Evolutionary conservation across 2,329 filamentous ascomycete species (phyloP), one percentile per base, ranked within the genome.

Genomic region (Trichoderma arundinaceum): DNA sequence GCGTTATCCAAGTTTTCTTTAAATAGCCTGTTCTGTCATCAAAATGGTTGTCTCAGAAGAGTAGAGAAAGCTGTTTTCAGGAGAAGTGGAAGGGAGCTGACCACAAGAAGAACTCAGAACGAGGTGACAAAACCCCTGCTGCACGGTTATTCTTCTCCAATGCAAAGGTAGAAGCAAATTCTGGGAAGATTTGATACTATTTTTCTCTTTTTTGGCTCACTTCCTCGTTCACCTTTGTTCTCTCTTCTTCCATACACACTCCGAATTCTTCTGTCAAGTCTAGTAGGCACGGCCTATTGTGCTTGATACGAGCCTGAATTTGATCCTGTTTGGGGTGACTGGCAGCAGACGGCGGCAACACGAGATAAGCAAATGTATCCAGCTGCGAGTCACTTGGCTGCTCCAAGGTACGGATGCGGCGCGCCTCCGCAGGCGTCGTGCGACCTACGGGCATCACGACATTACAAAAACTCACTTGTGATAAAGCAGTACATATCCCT

Each of bases 361-460:
- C 67, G 2, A 70, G 62, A 4, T 63, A 62, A 3, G 73, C 3
- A 6, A 53, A 13, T 1, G 64, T 69, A 22, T 62, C 35, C 12
- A 66, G 67, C 17, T 64, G 48, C n/a, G 7, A 66, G 15, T 69
- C 72, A 46, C 73, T 69, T 22, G 66, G 72, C 53, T 74, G 68
- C 39, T 53, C 65, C 7, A 72, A 43, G 1, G 41, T 51, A 35
- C 71, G 64, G 54, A 51, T 67, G 41, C 64, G 66, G 49, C 67
- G 67, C 32, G 67, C 66, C 46, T 54, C 67, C 43, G 70, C 68
- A 4, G 58, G 35, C 19, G 65, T 66, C 66, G 67, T 69, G 9
- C n/a, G n/a, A 51, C 12, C 13, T n/a, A n/a, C 13, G 17, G 17
- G 8, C 9, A 62, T 38, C 41, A 39, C 19, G 17, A 22, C 4